Evolutionary conservation across 495 filamentous ascomycete genomes (phyloP), one percentile per base, ranked within the genome.

Genomic region (Aspergillus sclerotioniger): DNA sequence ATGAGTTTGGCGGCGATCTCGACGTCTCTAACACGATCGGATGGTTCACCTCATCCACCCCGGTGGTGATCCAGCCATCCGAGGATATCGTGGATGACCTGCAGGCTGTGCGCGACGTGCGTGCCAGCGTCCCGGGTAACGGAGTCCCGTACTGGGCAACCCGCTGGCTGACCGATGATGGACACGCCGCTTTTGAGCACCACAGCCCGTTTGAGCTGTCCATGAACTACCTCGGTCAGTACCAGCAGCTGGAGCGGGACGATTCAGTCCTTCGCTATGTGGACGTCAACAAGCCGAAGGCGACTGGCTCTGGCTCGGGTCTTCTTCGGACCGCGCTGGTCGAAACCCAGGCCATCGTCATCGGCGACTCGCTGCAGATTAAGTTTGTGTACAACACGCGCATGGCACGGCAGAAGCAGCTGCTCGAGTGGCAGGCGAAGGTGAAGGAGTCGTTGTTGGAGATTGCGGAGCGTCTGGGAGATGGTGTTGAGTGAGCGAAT

Each of bases 1-100:
- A 80, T 46, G 39, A 67, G 1, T 73, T 60, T 50, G 71, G 73
- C 13, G 6, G 49, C 15, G 59, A 49, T 1, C 62, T 81, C 44
- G 76, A 83, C 62, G 39, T 81, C 12, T 76, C 78, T 0, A 61
- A 62, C 4, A 81, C 78, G 5, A 69, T 82, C 8, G 80, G 80
- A 0, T 82, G 76, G 77, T 81, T 82, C 58, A 80, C 76, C 6
- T 67, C 67, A 3, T 67, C 74, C 29, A 62, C 57, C 46, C 75
- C 74, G 0, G 37, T 41, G 1, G 13, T 41, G 2, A 16, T 76
- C 4, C 15, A 53, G n/a, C 54, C 57, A 3, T 12, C 21, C 10
- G 7, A 21, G 0, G 21, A 55, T n/a, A 17, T 19, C 8, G 20
- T 51, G 3, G 39, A 31, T 43, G 43, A 39, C 29, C 16, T 58